Evolutionary conservation across 164 flowering plant genomes (phyloP).

Genomic region (Echeveria elegans): DNA sequence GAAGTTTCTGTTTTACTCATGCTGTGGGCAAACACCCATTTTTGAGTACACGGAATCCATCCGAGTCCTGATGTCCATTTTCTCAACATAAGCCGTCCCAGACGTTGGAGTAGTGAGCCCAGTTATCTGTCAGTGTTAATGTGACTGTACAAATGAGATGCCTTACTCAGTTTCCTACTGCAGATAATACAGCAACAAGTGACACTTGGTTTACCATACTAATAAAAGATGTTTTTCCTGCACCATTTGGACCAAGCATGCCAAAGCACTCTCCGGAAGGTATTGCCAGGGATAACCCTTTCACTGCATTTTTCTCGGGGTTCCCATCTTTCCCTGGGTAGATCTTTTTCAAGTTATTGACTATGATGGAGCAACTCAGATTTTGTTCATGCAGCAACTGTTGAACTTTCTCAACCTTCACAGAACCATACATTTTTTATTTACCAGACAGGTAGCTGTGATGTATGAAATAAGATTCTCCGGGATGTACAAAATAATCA

Average conservation of each 20-base stretch:
- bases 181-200: too few relatives aligned
- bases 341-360: conserved; percentile 66
- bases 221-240: conserved; percentile 92
- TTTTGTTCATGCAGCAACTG: too few relatives aligned
- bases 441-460: too few relatives aligned
- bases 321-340: conserved; percentile 90
- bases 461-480: too few relatives aligned
- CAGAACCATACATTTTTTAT: too few relatives aligned
- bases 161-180: too few relatives aligned
- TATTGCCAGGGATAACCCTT: conserved; percentile 81
- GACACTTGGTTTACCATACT: conserved; percentile 47
- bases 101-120: conserved; percentile 80
- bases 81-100: conserved; percentile 63
- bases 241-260: conserved; percentile 99
- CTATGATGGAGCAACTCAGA: conserved; percentile 51
- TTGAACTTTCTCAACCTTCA: too few relatives aligned
- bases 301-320: conserved; percentile 82
- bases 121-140: conserved; percentile 94
- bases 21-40: too few relatives aligned
- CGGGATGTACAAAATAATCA: too few relatives aligned
- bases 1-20: too few relatives aligned
- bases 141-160: too few relatives aligned
- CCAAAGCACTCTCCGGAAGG: conserved; percentile 93
- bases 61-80: too few relatives aligned
- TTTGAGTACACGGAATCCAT: conserved; percentile 80